phyloP scores from a whole-genome alignment of 129 eudicot species.

The Deinandra increscens region DNA sequence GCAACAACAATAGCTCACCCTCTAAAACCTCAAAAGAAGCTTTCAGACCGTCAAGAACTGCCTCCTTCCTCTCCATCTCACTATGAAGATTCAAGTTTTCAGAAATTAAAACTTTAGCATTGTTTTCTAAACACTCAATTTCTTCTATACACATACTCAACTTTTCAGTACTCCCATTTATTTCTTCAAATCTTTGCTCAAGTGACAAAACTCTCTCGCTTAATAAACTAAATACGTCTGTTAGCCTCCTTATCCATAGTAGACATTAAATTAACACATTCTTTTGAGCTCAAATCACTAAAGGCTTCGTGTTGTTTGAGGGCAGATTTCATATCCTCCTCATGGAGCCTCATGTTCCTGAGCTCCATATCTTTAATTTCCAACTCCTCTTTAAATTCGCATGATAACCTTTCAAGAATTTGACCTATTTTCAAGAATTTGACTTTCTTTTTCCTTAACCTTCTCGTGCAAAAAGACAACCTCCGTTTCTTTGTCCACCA shows the following conservation, averaged over 20 bases:
- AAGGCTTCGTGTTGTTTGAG: constrained; percentile 38
- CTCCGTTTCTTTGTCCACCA: constrained; percentile 48
- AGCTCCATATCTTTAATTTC: constrained; percentile 41
- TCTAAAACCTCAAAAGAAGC: constrained; percentile 7
- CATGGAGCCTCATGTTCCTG: constrained; percentile 37
- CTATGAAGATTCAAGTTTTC: constrained; percentile 41
- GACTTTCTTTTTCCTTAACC: constrained; percentile 36
- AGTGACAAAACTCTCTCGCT: constrained; percentile 30
- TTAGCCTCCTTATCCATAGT: constrained; percentile 29
- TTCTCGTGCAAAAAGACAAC: constrained; percentile 32
- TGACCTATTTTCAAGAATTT: constrained; percentile 39
- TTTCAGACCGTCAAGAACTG: constrained; percentile 55
- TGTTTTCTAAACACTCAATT: constrained; percentile 44
- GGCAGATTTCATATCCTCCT: constrained; percentile 46
- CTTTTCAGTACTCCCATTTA: constrained; percentile 33
- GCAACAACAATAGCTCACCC: constrained; percentile 57
- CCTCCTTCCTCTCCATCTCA: constrained; percentile 75
- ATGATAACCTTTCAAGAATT: constrained; percentile 37
- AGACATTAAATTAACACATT: constrained; percentile 33
- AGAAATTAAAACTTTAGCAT: constrained; percentile 43
- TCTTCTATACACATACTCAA: constrained; percentile 36
- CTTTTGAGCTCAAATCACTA: constrained; percentile 25
- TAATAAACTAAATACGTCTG: constrained; percentile 25
- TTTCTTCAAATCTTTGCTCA: constrained; percentile 44
- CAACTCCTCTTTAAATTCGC: constrained; percentile 33